Percentiles rank a stretch among this genome's conserved stretches.
Conservation (phyloP, 257 asterid species). For the Fraxinus pennsylvanica region DNA sequence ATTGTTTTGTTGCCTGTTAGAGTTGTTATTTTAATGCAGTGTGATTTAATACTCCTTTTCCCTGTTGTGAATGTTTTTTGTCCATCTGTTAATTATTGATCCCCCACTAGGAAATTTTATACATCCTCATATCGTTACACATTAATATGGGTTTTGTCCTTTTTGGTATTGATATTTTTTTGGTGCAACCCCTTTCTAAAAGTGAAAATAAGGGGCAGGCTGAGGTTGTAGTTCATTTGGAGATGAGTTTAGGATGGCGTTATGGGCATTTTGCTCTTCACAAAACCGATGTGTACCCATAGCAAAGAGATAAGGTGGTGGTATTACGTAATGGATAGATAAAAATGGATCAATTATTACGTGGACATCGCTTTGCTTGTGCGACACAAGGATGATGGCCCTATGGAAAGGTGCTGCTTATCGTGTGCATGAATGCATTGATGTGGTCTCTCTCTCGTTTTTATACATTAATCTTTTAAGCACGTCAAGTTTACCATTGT, state of each 20-base stretch:
- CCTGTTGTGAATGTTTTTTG: neutral
- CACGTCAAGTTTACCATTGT: neutral
- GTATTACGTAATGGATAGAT: neutral
- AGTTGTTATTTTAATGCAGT: neutral
- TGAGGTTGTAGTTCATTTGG: neutral
- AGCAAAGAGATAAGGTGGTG: neutral
- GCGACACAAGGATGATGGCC: neutral
- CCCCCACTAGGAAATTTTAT: neutral
- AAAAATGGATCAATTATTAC: neutral
- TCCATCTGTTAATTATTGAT: neutral
- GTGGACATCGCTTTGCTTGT: neutral
- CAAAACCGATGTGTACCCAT: slow-evolving; percentile 2
- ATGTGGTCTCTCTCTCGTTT: neutral
- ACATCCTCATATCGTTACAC: neutral
- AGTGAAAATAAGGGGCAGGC: neutral
- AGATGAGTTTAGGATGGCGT: neutral
- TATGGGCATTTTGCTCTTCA: neutral
- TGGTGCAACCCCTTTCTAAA: slow-evolving; percentile 1
- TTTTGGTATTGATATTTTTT: neutral
- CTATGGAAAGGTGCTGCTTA: neutral
- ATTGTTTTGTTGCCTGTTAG: slow-evolving; percentile 7
- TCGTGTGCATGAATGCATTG: neutral
- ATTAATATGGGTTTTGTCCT: slow-evolving; percentile 6
- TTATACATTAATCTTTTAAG: slow-evolving; percentile 3
- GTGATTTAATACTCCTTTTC: neutral